Evolutionary conservation across 305 asterid genomes (phyloP), one percentile per base, ranked within the genome.

Genomic region (Fraxinus greggii): DNA sequence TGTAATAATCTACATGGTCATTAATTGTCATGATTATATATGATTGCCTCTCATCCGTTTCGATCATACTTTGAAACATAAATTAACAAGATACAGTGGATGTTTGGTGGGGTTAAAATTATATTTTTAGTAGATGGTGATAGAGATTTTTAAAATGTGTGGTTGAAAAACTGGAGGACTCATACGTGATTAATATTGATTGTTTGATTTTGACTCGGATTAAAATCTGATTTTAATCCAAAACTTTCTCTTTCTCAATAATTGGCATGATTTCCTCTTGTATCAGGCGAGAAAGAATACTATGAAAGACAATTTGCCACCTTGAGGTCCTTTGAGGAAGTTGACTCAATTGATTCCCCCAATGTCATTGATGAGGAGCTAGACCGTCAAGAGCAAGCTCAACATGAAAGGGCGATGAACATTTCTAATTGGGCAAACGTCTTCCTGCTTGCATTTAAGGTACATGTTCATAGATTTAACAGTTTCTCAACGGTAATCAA

Each of bases 301-400:
- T 94, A 94, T 59, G 93, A 92, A 70, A 90, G 88, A 48, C 98
- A 94, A 83, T 87, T 94, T 72, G 89, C 94, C 19, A 93, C 98
- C 24, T 88, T 94, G 74, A 90, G 82, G 85, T 93, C 97, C 21
- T 94, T 94, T 67, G 97, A 93, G 83, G 97, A 94, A 76, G 94
- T 94, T 0, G 98, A 94, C 81, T 86, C 92, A 7, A 87, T 90
- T 15, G 87, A 83, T 28, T 89, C 92, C 7, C 29, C 88, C 0
- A 72, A 83, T 72, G 88, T 45, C 56, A 82, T 86, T 23, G 91
- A 92, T 77, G 93, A 91, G 81, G 93, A 85, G 74, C 76, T 86
- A 2, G 93, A 94, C n/a, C 86, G 35, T 5, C 82, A 79, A 84
- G 91, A 93, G 82, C 88, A 83, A 59, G 86, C 81, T 5, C 92